phyloP scores from a whole-genome alignment of 129 eudicot species.

The Logfia minima region DNA sequence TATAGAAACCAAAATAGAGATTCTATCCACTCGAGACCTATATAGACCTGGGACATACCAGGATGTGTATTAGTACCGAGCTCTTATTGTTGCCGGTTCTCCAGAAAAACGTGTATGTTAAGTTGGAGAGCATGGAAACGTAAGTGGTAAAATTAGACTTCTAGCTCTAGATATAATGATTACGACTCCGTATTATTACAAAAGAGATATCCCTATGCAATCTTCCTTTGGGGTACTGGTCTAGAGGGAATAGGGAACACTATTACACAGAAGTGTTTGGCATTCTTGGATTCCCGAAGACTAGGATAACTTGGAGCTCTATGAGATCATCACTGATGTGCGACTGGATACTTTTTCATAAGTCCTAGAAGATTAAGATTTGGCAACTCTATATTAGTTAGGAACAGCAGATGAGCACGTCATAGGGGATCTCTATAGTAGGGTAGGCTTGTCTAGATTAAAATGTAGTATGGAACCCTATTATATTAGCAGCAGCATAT shows the following conservation, averaged over 20 bases:
- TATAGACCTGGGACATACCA: not conserved
- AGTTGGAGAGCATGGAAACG: constrained; percentile 19
- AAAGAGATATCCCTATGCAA: constrained; percentile 17
- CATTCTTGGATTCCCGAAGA: constrained; percentile 15
- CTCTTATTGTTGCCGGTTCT: constrained; percentile 5
- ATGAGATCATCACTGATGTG: not conserved
- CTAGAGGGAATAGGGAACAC: constrained; percentile 18
- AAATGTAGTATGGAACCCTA: not conserved
- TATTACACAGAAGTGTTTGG: constrained; percentile 18
- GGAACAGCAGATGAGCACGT: constrained; percentile 12
- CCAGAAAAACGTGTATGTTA: constrained; percentile 4
- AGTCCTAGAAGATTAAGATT: constrained; percentile 1
- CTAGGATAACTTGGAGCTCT: constrained; percentile 17
- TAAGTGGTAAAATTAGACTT: constrained; percentile 1
- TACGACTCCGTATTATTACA: not conserved
- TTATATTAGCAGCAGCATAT: constrained; percentile 12
- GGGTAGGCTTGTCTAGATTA: not conserved
- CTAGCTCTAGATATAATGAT: not conserved
- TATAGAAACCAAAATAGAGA: not conserved
- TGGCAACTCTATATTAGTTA: constrained; percentile 13
- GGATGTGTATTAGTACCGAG: constrained; percentile 1
- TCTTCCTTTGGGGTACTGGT: constrained; percentile 1
- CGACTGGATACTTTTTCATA: constrained; percentile 3
- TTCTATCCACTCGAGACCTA: constrained; percentile 2
- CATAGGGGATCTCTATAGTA: constrained; percentile 12